phyloP scores from a whole-genome alignment of 2,329 filamentous ascomycete genomes.

The Zopfia rhizophila region DNA sequence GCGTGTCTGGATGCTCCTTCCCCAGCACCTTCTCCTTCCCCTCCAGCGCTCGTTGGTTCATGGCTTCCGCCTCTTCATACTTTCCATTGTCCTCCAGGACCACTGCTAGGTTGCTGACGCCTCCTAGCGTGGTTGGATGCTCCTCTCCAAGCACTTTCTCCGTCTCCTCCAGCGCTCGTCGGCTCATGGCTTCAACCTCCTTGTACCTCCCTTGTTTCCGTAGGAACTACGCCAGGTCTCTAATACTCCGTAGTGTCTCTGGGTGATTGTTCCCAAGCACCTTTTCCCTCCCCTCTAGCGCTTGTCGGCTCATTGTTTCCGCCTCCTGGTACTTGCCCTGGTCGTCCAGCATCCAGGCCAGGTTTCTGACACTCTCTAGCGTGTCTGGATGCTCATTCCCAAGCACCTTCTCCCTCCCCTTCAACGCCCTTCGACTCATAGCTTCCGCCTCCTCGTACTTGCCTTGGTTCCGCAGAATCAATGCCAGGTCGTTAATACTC shows the following conservation, averaged over 20 bases:
- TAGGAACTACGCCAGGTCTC: not conserved
- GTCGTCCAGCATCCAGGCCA: not conserved
- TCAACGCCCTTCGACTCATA: not conserved
- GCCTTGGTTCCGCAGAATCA: too few relatives aligned
- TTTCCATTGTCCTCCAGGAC: constrained; percentile 1
- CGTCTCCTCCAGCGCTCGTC: constrained; percentile 2
- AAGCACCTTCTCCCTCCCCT: constrained; percentile 3
- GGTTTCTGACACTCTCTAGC: too few relatives aligned
- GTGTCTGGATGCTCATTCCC: constrained; percentile 1
- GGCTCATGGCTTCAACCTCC: constrained; percentile 10
- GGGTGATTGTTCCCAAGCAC: constrained; percentile 2
- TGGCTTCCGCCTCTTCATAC: constrained; percentile 10
- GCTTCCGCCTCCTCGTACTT: too few relatives aligned
- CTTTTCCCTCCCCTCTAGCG: not conserved
- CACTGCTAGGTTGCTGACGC: constrained; percentile 24
- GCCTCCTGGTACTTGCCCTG: constrained; percentile 1
- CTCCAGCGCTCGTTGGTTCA: constrained; percentile 1
- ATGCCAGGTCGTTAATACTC: not conserved
- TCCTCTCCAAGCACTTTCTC: constrained; percentile 5
- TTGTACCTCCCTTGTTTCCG: constrained; percentile 1
- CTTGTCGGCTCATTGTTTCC: not conserved
- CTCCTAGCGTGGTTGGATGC: constrained; percentile 1
- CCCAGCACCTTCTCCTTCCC: constrained; percentile 6
- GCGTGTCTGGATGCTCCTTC: constrained; percentile 3
- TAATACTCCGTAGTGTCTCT: constrained; percentile 1